phyloP scores from a whole-genome alignment of 768 basidiomycete species.

The Pisolithus marmoratus region DNA sequence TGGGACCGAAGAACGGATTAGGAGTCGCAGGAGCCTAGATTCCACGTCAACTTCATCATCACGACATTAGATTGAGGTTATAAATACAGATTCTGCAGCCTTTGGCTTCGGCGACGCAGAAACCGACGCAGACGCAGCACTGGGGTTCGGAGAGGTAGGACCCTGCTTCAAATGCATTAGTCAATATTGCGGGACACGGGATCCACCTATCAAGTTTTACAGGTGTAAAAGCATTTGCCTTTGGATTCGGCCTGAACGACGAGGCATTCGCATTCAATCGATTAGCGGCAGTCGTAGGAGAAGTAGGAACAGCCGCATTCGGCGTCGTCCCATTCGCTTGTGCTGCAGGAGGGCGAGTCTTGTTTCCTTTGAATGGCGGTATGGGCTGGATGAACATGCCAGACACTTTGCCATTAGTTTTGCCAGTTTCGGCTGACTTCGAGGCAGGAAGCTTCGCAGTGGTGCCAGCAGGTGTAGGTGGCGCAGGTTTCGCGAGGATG shows the following conservation, averaged over 20 bases:
- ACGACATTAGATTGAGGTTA: not conserved
- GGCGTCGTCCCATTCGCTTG: constrained; percentile 28
- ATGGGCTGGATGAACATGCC: constrained; percentile 85
- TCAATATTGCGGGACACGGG: constrained; percentile 11
- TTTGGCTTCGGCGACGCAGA: constrained; percentile 61
- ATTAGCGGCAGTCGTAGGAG: constrained; percentile 49
- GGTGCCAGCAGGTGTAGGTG: constrained; percentile 24
- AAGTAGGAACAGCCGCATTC: constrained; percentile 35
- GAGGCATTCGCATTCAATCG: constrained; percentile 86
- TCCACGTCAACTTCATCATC: constrained; percentile 6
- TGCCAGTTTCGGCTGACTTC: constrained; percentile 25
- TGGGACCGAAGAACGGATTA: constrained; percentile 89
- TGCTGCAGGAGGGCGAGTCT: constrained; percentile 30
- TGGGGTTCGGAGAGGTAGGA: constrained; percentile 42
- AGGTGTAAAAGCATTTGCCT: constrained; percentile 72
- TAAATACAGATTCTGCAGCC: constrained; percentile 44
- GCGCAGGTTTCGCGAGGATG: constrained; percentile 22
- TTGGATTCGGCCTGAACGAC: constrained; percentile 85
- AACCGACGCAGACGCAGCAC: constrained; percentile 37
- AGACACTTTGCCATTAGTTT: constrained; percentile 42
- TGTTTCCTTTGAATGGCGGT: constrained; percentile 80
- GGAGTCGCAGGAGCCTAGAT: constrained; percentile 42
- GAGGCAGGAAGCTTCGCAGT: constrained; percentile 25
- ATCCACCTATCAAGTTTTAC: constrained; percentile 32
- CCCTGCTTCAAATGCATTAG: constrained; percentile 30